phyloP scores from a whole-genome alignment of 352 stramenopile species.

The Albugo laibachii region DNA sequence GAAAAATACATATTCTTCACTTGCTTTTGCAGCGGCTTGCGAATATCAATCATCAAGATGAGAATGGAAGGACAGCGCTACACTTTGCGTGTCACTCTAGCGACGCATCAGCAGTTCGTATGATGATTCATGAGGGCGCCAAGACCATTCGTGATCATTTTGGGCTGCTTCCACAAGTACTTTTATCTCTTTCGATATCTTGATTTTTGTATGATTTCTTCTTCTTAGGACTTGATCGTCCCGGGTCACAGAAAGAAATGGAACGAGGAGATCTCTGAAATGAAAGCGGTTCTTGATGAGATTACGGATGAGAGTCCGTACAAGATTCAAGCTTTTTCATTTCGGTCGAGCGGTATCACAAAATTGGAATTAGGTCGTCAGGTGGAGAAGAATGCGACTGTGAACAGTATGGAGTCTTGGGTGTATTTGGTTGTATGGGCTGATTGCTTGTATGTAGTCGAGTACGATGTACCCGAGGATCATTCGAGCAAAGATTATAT shows the following conservation, averaged over 20 bases:
- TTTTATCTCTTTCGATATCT: background rate
- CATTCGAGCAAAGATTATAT: constrained; percentile 78
- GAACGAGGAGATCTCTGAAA: constrained; percentile 36
- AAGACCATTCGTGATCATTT: constrained; percentile 46
- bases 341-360: constrained; percentile 64
- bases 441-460: constrained; percentile 19
- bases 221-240: constrained; percentile 35
- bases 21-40: constrained; percentile 45
- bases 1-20: constrained; percentile 22
- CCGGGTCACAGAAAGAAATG: constrained; percentile 47
- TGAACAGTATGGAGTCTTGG: constrained; percentile 29
- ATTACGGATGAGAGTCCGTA: constrained; percentile 42
- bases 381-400: constrained; percentile 64
- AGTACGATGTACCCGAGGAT: constrained; percentile 56
- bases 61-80: constrained; percentile 67
- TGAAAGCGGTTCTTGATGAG: constrained; percentile 51
- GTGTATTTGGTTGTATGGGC: constrained; percentile 1
- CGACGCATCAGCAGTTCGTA: constrained; percentile 43
- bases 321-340: constrained; percentile 50
- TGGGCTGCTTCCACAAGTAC: constrained; percentile 44
- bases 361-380: constrained; percentile 68
- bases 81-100: constrained; percentile 66
- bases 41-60: constrained; percentile 63
- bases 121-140: constrained; percentile 52
- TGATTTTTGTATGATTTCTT: background rate